Base-by-base conservation (phyloP, 192 early-diverging fungal species). In the Backusella australiensis region DNA sequence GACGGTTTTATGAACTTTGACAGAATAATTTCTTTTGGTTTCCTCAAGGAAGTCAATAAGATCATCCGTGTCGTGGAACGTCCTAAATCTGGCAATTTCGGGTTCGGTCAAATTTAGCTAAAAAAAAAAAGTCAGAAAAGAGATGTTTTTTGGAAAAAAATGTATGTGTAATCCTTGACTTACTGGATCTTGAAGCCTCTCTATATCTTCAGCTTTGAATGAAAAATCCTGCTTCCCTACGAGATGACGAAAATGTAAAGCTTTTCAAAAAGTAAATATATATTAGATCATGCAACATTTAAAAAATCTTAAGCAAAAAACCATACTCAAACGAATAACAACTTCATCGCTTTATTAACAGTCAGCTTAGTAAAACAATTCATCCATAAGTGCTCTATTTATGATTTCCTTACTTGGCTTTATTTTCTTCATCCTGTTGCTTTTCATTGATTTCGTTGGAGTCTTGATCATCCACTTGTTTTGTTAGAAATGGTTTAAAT, bases 1-100 rank as follows among this genome's bases (percentile, higher is more conserved):
- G 7, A 74, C 74, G 2, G 74, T 75, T 12, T 78, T 82, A 65
- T 82, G 81, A 23, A 82, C 68, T 46, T 78, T 82, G n/a, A 82
- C 29, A 35, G 81, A 72, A 63, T 75, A 78, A 6, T 82, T 74
- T 34, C 74, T 52, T 32, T 70, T 70, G 7, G 74, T 72, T 53
- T 68, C 66, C 8, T 78, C 70, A 12, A 82, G 72, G 14, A 82
- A 69, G 32, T 82, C 77, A 34, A 78, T 73, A 4, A 82, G 42
- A 19, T 66, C 71, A 73, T 82, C 81, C 0, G 81, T 75, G 32
- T 82, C 46, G 8, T 75, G 49, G 4, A 82, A 42, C 14, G 26
- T 29, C 17, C 19, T 12, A 3, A 82, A 26, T 56, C 38, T 36
- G 11, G 26, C 19, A 11, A 68, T 6, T 34, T 82, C 81, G 14